A percentile compares a stretch with the other conserved stretches of the same genome.
phyloP scores from a whole-genome alignment of 805 yeast genomes.

The Kodamaea restingae region DNA sequence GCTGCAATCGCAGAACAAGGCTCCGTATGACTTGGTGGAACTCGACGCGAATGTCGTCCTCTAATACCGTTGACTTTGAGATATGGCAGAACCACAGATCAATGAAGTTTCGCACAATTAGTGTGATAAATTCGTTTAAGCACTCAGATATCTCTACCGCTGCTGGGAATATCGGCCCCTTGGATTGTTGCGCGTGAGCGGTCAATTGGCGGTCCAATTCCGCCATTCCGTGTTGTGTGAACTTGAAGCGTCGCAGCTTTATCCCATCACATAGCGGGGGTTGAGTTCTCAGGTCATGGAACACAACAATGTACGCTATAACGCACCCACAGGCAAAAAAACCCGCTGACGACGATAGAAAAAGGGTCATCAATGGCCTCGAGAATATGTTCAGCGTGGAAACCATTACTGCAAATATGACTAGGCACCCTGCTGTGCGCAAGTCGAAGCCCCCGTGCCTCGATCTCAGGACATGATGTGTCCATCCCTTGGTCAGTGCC shows the following conservation, averaged over 20 bases:
- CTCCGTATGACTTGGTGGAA: slow-evolving; percentile 38
- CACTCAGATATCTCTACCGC: slow-evolving; percentile 52
- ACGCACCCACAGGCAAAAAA: neutral
- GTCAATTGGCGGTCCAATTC: neutral
- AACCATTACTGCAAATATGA: neutral
- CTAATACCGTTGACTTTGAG: slow-evolving; percentile 27
- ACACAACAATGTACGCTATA: neutral
- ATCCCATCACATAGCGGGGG: neutral
- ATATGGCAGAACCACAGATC: slow-evolving; percentile 53
- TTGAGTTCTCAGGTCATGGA: slow-evolving; percentile 1
- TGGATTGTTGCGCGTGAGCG: slow-evolving; percentile 6
- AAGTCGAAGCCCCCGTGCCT: neutral
- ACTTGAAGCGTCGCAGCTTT: slow-evolving; percentile 8
- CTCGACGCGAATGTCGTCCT: slow-evolving; percentile 41
- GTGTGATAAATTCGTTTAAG: slow-evolving; percentile 45
- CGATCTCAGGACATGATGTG: neutral
- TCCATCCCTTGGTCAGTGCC: neutral
- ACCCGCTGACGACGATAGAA: slow-evolving; percentile 4
- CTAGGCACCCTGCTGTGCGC: neutral
- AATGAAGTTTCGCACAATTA: slow-evolving; percentile 51
- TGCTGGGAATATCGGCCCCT: slow-evolving; percentile 37
- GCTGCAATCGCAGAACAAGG: slow-evolving; percentile 39
- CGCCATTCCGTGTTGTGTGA: slow-evolving; percentile 12
- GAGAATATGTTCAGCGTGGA: neutral
- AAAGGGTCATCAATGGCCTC: neutral